Evolutionary conservation across 2,329 filamentous ascomycete species (phyloP), one percentile per base, ranked within the genome.

Genomic region (Nigrospora sphaerica): DNA sequence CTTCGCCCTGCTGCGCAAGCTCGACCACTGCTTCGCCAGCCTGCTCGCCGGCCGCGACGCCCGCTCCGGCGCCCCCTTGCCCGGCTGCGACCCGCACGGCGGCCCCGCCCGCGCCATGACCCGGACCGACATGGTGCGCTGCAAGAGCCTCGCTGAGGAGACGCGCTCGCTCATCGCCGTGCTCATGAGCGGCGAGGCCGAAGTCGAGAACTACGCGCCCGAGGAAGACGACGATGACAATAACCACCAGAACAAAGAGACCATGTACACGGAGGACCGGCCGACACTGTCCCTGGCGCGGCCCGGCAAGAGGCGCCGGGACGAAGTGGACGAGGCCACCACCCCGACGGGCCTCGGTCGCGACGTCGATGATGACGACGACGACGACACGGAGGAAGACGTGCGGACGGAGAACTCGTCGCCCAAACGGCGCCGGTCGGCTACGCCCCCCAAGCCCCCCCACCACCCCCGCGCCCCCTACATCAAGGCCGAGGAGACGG

Each of bases 11-110:
- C 70, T 95, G 3, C 74, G 75, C 40, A 96, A 95, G 64, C 71
- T 96, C 17, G 92, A 96, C 58, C 79, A 85, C 56, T 87, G 87
- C 35, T 95, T 96, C 60, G 80, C 86, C 2, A 88, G 85, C 48
- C 70, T 96, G 11, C 61, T 95, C 1, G 69, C 73, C 19, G 86
- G 86, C 4, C 68, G 76, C 47, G 82, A 95, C 57, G 66, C 82
- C 4, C 77, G 83, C 13, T 83, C 83, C 0, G 76, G 78, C 0
- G 78, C 83, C 35, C 57, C 70, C 0, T 69, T 95, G 1, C 83
- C 88, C 0, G 88, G 89, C 0, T 89, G 91, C 51, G 78, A 81
- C 52, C n/a, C n/a, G n/a, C n/a, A n/a, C 73, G 70, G 28, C 7
- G 77, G 77, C 1, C 68, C 74, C 6, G 66, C 72, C 1, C 80